A percentile compares a stretch with the other conserved stretches of the same genome.
These are phyloP conservation scores for Fragaria ananassa DNA, from an alignment of 306 rosid species.

Conservation along the genomic window DNA sequence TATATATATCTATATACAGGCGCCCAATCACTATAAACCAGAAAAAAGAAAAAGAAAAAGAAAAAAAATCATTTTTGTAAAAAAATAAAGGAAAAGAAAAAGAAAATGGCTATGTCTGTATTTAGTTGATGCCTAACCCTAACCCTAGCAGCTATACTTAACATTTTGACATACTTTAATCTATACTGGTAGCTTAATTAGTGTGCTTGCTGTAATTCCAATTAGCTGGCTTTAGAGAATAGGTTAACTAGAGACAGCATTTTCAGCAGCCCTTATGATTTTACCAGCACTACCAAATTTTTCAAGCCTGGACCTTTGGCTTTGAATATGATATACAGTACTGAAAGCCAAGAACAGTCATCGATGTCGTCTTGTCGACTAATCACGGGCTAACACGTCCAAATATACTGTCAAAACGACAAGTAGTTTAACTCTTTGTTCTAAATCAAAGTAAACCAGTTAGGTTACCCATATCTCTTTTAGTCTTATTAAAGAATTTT, in stretches of 20 bases:
- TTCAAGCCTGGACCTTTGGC: conserved; percentile 23
- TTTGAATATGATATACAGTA: conserved; percentile 10
- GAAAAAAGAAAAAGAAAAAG: background rate
- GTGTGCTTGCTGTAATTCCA: conserved; percentile 10
- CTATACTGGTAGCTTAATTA: background rate
- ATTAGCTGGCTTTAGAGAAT: background rate
- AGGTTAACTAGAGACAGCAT: background rate
- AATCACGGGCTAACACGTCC: conserved; percentile 24
- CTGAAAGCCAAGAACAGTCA: conserved; percentile 28
- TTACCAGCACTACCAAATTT: conserved; percentile 23
- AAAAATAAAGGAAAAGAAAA: background rate
- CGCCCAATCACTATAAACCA: background rate
- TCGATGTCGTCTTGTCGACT: conserved; percentile 33
- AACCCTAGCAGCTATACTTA: conserved; percentile 53
- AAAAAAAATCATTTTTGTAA: background rate
- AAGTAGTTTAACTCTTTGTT: background rate
- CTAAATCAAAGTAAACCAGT: background rate
- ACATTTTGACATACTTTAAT: background rate
- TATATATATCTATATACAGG: background rate
- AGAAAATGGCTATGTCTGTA: background rate
- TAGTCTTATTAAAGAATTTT: background rate
- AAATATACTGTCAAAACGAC: conserved; percentile 12
- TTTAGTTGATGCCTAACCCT: conserved; percentile 46
- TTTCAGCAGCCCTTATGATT: conserved; percentile 35
- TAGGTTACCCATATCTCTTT: background rate